Conservation (phyloP, 169 alveolate species). For the Eimeria praecox region DNA sequence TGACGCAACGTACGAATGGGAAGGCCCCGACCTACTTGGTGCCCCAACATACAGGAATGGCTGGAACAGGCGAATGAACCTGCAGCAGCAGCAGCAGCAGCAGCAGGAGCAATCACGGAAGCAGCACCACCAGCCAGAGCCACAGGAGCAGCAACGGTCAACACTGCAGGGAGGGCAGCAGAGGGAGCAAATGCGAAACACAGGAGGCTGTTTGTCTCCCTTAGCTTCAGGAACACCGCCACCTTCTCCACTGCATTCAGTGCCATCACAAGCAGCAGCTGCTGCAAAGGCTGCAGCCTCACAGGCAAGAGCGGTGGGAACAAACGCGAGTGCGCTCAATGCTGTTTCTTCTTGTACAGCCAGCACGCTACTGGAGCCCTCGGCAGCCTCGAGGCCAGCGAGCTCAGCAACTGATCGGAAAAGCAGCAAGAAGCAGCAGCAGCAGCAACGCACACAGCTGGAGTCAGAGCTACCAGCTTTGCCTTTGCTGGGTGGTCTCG, state of each 20-base stretch:
- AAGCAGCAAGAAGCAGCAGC: background rate
- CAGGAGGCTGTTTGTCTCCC: background rate
- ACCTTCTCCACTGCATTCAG: background rate
- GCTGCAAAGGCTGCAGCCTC: slow-evolving; percentile 16
- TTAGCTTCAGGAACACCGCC: background rate
- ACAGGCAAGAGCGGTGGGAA: background rate
- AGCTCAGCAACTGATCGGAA: background rate
- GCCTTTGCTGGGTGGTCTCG: slow-evolving; percentile 38
- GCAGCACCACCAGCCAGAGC: background rate
- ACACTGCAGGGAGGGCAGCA: background rate
- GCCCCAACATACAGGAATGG: background rate
- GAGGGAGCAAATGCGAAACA: background rate
- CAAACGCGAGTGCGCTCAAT: background rate
- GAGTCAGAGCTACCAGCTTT: background rate
- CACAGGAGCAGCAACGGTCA: slow-evolving; percentile 17
- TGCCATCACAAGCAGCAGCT: background rate
- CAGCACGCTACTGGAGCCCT: slow-evolving; percentile 22
- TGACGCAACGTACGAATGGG: slow-evolving; percentile 53
- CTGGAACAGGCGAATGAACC: background rate
- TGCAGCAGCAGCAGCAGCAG: background rate
- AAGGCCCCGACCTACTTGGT: slow-evolving; percentile 34
- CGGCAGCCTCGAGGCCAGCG: background rate
- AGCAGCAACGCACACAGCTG: slow-evolving; percentile 20
- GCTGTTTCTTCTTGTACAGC: background rate
- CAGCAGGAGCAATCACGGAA: background rate